phyloP scores from a whole-genome alignment of 2,329 filamentous ascomycete species.

The Diaporthe sp. region DNA sequence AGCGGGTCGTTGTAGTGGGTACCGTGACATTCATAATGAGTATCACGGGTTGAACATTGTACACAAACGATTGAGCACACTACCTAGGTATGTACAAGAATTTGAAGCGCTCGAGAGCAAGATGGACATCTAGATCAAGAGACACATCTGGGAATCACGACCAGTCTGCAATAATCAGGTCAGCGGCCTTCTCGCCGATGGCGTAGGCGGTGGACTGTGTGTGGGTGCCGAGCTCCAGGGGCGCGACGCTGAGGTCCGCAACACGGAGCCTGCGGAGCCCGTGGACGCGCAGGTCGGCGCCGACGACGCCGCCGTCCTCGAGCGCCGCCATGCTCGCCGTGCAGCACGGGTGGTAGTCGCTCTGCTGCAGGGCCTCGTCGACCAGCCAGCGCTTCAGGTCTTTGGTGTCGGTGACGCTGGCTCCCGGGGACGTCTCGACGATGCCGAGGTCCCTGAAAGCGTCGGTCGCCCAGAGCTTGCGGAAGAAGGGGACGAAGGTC shows the following conservation, averaged over 20 bases:
- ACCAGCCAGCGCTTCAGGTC: neutral
- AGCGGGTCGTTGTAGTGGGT: too few relatives aligned
- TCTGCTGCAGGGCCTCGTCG: neutral
- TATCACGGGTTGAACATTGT: fast-evolving
- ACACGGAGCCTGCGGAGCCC: neutral
- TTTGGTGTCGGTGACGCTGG: too few relatives aligned
- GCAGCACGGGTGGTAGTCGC: neutral
- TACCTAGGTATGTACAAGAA: neutral
- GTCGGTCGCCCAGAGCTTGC: neutral
- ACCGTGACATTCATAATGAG: neutral
- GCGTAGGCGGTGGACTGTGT: neutral
- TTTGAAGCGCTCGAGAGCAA: neutral
- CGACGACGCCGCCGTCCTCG: neutral
- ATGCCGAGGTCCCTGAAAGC: neutral
- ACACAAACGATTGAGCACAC: neutral
- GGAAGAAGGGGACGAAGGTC: neutral
- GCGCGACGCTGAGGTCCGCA: neutral
- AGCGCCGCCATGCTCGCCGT: neutral
- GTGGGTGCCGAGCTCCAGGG: neutral
- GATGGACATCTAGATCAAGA: neutral
- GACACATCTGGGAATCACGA: neutral
- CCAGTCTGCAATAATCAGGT: neutral
- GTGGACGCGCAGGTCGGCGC: neutral
- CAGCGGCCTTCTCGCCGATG: neutral
- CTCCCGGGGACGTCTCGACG: neutral